phyloP scores from a whole-genome alignment of 768 basidiomycete genomes.

The Leccinum arenicola region DNA sequence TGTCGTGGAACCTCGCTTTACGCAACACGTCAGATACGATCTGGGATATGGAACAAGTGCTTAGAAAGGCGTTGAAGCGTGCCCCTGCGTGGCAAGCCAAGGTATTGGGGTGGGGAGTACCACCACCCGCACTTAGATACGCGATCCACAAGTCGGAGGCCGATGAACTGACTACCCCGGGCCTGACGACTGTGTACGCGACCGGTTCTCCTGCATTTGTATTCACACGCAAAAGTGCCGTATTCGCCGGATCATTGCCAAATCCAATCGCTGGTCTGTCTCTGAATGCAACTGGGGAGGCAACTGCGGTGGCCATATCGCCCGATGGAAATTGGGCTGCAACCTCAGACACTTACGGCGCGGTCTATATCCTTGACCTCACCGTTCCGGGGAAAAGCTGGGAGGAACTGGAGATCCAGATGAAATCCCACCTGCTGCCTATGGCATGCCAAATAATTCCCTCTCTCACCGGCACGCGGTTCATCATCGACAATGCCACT shows the following conservation, averaged over 20 bases:
- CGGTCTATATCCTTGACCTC: constrained; percentile 12
- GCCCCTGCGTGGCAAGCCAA: constrained; percentile 8
- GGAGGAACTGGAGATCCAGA: not conserved
- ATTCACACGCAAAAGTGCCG: not conserved
- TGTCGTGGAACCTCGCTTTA: constrained; percentile 11
- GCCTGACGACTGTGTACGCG: not conserved
- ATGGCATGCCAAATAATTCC: not conserved
- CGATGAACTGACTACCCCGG: not conserved
- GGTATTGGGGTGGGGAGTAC: constrained; percentile 4
- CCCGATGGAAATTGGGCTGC: constrained; percentile 19
- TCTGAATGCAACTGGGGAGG: not conserved
- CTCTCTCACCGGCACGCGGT: constrained; percentile 11
- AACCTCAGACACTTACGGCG: constrained; percentile 1
- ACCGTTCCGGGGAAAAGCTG: not conserved
- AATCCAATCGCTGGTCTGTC: not conserved
- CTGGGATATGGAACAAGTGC: not conserved
- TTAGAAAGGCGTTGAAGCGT: not conserved
- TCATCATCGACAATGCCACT: not conserved
- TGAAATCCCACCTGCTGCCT: not conserved
- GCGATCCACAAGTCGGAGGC: not conserved
- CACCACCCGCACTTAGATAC: constrained; percentile 1
- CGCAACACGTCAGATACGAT: not conserved
- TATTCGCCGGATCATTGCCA: not conserved
- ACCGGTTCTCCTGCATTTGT: constrained; percentile 6
- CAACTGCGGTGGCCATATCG: constrained; percentile 15